Evolutionary conservation across 331 rosid genomes (phyloP).

Genomic region (Stylosanthes scabra): DNA sequence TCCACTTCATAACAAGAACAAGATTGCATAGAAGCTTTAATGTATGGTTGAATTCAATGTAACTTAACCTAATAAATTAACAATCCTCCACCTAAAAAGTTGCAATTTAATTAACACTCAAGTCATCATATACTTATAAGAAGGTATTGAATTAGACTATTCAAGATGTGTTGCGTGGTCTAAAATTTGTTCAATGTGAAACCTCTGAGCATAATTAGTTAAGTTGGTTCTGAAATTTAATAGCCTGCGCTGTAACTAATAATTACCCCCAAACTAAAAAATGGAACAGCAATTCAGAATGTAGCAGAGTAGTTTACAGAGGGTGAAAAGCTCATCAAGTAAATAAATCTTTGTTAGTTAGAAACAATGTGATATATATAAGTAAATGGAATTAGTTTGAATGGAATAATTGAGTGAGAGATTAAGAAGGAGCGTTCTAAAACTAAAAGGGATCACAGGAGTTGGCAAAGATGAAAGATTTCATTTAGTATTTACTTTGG

Average conservation of each 20-base stretch:
- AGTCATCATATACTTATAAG: neutral
- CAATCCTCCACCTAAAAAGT: slow-evolving; percentile 35
- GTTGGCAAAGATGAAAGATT: slow-evolving; percentile 28
- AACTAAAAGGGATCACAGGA: neutral
- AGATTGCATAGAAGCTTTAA: no score
- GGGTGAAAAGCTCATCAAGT: no score
- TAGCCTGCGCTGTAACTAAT: slow-evolving; percentile 1
- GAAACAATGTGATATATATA: no score
- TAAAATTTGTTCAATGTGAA: slow-evolving; percentile 1
- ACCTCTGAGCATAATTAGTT: slow-evolving; percentile 21
- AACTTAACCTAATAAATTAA: neutral
- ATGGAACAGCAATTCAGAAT: no score
- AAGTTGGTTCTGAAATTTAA: slow-evolving; percentile 43
- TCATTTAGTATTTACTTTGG: slow-evolving; percentile 25
- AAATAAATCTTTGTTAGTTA: no score
- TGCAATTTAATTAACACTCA: slow-evolving; percentile 23
- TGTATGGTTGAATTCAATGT: no score
- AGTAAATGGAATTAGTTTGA: no score
- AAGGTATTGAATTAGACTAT: slow-evolving; percentile 19
- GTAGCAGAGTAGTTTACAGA: no score
- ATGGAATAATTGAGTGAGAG: slow-evolving; percentile 14
- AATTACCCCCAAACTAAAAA: no score
- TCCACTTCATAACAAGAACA: neutral
- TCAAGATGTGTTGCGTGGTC: slow-evolving; percentile 9
- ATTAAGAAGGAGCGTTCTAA: neutral